Conservation (phyloP, 441 rosid species). For the Aleurites moluccanus region DNA sequence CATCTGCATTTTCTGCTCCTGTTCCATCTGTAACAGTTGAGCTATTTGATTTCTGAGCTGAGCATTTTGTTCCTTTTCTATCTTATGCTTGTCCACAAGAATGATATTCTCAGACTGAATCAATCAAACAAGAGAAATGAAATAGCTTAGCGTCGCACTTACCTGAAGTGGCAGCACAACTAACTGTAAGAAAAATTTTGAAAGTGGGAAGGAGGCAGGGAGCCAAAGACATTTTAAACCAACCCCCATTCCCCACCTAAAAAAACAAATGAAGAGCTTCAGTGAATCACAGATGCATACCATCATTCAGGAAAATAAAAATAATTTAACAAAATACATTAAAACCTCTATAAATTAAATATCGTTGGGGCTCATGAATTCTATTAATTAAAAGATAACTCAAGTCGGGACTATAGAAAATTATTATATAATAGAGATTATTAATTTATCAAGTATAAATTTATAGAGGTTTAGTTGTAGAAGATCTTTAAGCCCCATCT, state of each 20-base stretch:
- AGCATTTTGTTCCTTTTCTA: constrained; percentile 86
- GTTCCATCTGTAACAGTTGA: constrained; percentile 68
- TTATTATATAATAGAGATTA: too few species aligned
- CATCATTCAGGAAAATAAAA: constrained; percentile 1
- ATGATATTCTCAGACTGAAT: constrained; percentile 86
- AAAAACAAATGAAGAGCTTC: not conserved
- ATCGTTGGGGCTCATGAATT: too few species aligned
- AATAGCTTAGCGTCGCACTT: constrained; percentile 24
- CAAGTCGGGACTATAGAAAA: too few species aligned
- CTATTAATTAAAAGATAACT: too few species aligned
- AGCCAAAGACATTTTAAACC: constrained; percentile 5
- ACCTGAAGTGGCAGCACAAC: constrained; percentile 15
- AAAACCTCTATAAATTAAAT: too few species aligned
- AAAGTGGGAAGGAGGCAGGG: not conserved
- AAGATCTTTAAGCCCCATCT: not conserved
- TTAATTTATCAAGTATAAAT: too few species aligned
- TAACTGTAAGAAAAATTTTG: not conserved
- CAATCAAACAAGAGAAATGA: constrained; percentile 18
- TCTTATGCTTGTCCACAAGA: constrained; percentile 75
- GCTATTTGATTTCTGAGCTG: constrained; percentile 81
- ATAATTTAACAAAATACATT: not conserved
- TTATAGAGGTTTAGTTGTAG: too few species aligned
- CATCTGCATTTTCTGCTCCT: constrained; percentile 71
- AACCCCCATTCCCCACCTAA: not conserved
- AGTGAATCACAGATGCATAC: not conserved